These are phyloP conservation scores for Epichloe brachyelytri DNA, from an alignment of 2,329 filamentous ascomycete genomes.

Conservation along the genomic window DNA sequence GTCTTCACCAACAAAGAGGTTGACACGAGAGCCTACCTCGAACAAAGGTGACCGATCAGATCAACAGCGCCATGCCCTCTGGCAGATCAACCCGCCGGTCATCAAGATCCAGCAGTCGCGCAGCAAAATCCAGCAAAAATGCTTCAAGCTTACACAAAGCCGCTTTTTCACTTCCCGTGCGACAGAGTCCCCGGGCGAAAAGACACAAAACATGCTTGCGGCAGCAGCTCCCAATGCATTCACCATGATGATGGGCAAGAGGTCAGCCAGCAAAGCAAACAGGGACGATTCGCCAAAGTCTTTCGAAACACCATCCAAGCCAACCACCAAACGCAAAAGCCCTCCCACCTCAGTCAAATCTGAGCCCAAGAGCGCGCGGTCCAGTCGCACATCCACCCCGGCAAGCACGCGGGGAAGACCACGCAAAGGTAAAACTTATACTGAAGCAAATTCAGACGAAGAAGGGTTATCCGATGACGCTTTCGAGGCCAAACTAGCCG, in stretches of 20 bases:
- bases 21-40: conserved; percentile 62
- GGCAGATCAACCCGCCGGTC: conserved; percentile 20
- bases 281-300: conserved; percentile 14
- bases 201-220: conserved; percentile 11
- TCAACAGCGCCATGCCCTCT: conserved; percentile 27
- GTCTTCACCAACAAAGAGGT: conserved; percentile 42
- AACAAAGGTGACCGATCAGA: conserved; percentile 57
- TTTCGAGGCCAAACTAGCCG: conserved; percentile 67
- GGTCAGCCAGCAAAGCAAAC: conserved; percentile 11
- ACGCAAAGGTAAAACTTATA: conserved; percentile 35
- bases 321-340: conserved; percentile 20
- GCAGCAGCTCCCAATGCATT: conserved; percentile 32
- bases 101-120: conserved; percentile 26
- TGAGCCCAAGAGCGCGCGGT: conserved; percentile 56
- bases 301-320: conserved; percentile 9
- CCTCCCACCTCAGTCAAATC: conserved; percentile 20
- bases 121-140: conserved; percentile 7
- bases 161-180: conserved; percentile 20
- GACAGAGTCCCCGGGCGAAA: conserved; percentile 23
- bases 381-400: conserved; percentile 65
- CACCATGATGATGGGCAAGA: conserved; percentile 38
- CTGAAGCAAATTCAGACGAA: conserved; percentile 45
- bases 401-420: conserved; percentile 38
- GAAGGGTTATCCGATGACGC: conserved; percentile 62
- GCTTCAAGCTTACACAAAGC: conserved; percentile 7